These are phyloP conservation scores for Coemansia sp. DNA, from an alignment of 192 early-diverging fungal genomes.

Conservation along the genomic window DNA sequence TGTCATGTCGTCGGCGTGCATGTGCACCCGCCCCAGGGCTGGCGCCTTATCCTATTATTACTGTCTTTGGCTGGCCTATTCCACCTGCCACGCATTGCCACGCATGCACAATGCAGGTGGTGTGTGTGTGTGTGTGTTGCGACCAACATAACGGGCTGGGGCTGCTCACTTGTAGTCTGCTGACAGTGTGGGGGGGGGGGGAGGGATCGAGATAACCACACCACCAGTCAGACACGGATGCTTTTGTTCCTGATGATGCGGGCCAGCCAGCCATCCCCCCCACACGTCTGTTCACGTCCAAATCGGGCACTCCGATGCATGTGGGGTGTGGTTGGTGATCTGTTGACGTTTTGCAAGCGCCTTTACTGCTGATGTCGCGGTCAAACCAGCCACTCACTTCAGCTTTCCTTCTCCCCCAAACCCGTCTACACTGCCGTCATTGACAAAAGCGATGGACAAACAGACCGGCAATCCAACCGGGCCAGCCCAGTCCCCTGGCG, in stretches of 20 bases:
- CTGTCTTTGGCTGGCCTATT: too few species aligned
- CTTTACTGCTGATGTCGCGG: background rate
- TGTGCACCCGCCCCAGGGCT: too few species aligned
- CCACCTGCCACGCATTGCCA: too few species aligned
- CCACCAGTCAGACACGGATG: background rate
- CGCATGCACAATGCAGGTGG: too few species aligned
- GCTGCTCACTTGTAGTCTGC: too few species aligned
- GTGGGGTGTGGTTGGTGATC: slow-evolving; percentile 12
- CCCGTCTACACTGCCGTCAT: background rate
- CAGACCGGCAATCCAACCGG: background rate
- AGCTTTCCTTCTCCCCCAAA: background rate
- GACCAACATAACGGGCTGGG: too few species aligned
- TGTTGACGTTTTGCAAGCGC: slow-evolving; percentile 20
- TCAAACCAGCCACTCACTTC: background rate
- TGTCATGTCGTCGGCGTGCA: too few species aligned
- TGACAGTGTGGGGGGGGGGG: too few species aligned
- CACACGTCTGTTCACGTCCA: background rate
- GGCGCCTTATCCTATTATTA: too few species aligned
- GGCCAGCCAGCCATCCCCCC: background rate
- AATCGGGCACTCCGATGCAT: slow-evolving; percentile 11
- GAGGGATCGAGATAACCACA: background rate
- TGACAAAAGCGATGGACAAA: background rate
- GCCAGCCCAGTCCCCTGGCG: background rate
- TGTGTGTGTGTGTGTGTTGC: too few species aligned
- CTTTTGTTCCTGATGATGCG: background rate